These are phyloP conservation scores for Plectosphaerella cucumerina DNA, from an alignment of 2,329 filamentous ascomycete species.

Conservation along the genomic window DNA sequence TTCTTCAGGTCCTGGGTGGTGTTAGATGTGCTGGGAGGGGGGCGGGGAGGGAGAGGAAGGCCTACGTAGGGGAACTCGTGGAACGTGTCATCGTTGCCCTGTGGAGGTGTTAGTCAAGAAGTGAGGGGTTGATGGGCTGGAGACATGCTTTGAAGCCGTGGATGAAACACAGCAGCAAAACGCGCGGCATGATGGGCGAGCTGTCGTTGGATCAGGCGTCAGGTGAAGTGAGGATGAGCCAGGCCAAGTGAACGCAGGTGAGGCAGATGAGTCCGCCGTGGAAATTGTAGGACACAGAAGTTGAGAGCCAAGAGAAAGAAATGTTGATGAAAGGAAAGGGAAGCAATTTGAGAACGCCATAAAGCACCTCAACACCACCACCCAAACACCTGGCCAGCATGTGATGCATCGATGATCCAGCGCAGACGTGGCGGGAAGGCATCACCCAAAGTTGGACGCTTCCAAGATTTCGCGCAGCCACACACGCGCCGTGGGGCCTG, in stretches of 20 bases:
- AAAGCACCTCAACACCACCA: neutral
- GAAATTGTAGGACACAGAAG: neutral
- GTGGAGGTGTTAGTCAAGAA: neutral
- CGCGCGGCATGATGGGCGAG: constrained; percentile 37
- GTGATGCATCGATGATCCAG: neutral
- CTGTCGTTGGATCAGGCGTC: neutral
- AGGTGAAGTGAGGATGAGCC: no score
- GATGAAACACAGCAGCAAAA: constrained; percentile 67
- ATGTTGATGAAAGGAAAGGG: neutral
- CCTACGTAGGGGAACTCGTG: constrained; percentile 54
- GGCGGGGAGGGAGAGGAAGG: neutral
- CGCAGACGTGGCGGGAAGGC: neutral
- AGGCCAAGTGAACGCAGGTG: no score
- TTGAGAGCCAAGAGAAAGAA: neutral
- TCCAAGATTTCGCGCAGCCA: constrained; percentile 12
- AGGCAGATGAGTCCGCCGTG: neutral
- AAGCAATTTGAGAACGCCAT: neutral
- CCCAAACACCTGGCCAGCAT: neutral
- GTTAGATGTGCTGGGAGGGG: neutral
- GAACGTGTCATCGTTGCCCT: constrained; percentile 69
- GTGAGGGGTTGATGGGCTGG: neutral
- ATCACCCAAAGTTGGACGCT: constrained; percentile 4
- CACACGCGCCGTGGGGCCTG: constrained; percentile 8
- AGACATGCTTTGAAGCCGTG: constrained; percentile 64
- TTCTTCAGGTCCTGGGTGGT: constrained; percentile 48